Evolutionary conservation across 2,329 filamentous ascomycete species (phyloP).

Genomic region (Apiospora marii): DNA sequence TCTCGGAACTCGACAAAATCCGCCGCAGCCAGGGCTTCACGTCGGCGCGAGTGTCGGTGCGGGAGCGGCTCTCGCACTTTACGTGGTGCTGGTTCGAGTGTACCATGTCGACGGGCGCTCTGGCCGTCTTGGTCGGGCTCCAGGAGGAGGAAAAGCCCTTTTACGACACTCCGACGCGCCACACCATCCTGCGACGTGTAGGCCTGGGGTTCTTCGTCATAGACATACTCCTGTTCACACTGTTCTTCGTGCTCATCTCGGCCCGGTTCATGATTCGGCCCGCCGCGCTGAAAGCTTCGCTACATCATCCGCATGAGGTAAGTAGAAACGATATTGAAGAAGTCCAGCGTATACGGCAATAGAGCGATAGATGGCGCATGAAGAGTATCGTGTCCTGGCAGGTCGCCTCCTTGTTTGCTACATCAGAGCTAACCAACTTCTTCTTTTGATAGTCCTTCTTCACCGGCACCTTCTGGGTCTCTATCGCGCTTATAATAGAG

Average conservation of each 20-base stretch:
- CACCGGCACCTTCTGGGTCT: conserved; percentile 65
- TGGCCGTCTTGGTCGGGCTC: conserved; percentile 39
- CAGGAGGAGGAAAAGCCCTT: conserved; percentile 44
- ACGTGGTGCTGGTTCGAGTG: conserved; percentile 45
- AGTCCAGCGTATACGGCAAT: too few relatives aligned
- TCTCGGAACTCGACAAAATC: neutral
- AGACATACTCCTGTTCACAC: conserved; percentile 56
- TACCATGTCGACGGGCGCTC: conserved; percentile 45
- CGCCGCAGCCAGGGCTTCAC: conserved; percentile 13
- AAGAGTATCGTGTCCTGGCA: neutral
- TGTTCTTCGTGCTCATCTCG: conserved; percentile 59
- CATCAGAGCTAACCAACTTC: neutral
- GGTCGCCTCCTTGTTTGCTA: too few relatives aligned
- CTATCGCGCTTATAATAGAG: conserved; percentile 67
- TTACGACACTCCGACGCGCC: conserved; percentile 45
- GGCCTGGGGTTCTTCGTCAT: conserved; percentile 57
- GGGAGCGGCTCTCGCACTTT: conserved; percentile 25
- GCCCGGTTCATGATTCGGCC: conserved; percentile 66
- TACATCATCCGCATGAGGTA: conserved; percentile 64
- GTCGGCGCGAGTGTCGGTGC: conserved; percentile 15
- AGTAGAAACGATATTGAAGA: neutral
- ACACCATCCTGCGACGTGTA: conserved; percentile 50
- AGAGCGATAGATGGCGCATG: too few relatives aligned
- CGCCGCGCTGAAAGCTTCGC: conserved; percentile 63
- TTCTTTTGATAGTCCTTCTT: conserved; percentile 53